Conservation (phyloP, 2,329 filamentous ascomycete species). For the Colletotrichum lentis region DNA sequence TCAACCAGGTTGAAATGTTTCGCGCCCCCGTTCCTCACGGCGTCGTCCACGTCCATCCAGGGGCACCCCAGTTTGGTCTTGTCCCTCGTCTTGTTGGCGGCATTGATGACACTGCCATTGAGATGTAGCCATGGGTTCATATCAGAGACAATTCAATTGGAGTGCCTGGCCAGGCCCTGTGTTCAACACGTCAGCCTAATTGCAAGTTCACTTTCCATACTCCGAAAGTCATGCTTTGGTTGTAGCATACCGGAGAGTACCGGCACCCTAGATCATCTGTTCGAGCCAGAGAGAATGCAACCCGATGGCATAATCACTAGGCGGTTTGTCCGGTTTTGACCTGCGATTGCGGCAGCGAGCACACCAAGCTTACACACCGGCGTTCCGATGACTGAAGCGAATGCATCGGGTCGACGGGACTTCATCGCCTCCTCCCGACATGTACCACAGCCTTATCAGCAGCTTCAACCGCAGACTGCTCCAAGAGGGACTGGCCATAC, state of each 20-base stretch:
- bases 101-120: slow-evolving; percentile 14
- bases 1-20: slow-evolving; percentile 10
- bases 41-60: slow-evolving; percentile 2
- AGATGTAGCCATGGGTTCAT: slow-evolving; percentile 18
- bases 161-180: neutral
- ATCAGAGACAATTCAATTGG: slow-evolving; percentile 7
- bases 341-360: fast-evolving
- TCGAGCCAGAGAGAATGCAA: slow-evolving; percentile 18
- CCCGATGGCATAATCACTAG: slow-evolving; percentile 17
- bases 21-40: neutral
- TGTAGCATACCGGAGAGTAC: slow-evolving; percentile 2
- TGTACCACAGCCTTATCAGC: neutral
- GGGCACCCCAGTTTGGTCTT: slow-evolving; percentile 6
- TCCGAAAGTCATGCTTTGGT: neutral
- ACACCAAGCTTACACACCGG: too few species aligned
- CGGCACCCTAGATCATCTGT: slow-evolving; percentile 26
- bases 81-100: neutral
- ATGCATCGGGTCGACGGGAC: neutral
- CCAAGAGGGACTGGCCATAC: too few species aligned
- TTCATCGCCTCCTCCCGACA: neutral
- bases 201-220: neutral
- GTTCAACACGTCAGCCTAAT: neutral
- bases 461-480: neutral
- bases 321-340: slow-evolving; percentile 13
- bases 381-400: neutral